Evolutionary conservation across 179 eudicot species (phyloP), one percentile per base, ranked within the genome.

Genomic region (Amaranthus tricolor): DNA sequence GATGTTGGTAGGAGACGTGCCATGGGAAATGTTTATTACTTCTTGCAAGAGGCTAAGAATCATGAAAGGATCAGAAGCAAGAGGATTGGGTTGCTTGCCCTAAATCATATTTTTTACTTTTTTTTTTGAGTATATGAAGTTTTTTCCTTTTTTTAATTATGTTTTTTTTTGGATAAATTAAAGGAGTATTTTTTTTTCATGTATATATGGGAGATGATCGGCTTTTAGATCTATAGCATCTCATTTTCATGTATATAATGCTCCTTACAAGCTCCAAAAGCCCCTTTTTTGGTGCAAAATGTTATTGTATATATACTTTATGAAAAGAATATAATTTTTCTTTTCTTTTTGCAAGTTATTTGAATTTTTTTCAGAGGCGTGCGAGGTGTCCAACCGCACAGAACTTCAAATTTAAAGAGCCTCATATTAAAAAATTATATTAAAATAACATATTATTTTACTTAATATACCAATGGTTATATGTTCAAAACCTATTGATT

Each of bases 1-100:
- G 85, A 82, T 82, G 85, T 73, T 79, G 64, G 74, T 76, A n/a
- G 85, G 82, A 72, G 82, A 79, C 67, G 85, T 82, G n/a, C 83
- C 80, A 55, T 81, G 83, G 83, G 75, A 81, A 5, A 81, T 84
- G 84, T 84, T 84, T 53, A 48, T 61, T 64, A 78, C 7, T 74
- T 78, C 83, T 24, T 81, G 86, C 78, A 84, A 74, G 47, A 84
- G 84, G 72, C 69, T 84, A 19, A 71, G 82, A 59, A 76, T 81
- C 4, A 62, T 81, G 66, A 81, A 78, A 74, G 82, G 78, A 76
- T 78, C 82, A 2, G 72, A 76, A 21, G 51, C 74, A 20, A 75
- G 68, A 71, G 80, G 83, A 48, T 70, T 73, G 51, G 73, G 56
- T 77, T 67, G 74, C 6, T 68, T 68, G 19, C 58, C 72, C 44